Evolutionary conservation across 2,329 filamentous ascomycete genomes (phyloP), one percentile per base, ranked within the genome.

Genomic region (Huntiella savannae): DNA sequence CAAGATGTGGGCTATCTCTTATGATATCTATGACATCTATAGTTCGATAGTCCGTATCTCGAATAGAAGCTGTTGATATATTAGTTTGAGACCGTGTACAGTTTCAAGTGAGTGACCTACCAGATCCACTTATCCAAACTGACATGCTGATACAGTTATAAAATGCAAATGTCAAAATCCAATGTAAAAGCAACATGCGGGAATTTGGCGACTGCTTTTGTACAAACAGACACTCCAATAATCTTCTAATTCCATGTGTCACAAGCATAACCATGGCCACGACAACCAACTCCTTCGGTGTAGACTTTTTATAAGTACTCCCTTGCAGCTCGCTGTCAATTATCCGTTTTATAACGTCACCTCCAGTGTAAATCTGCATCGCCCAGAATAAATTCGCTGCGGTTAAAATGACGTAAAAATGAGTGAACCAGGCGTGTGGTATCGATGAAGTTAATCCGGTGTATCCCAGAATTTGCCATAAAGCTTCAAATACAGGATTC

Each of bases 391-490:
- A 55, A 0, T 83, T 87, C 49, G 74, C 77, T 2, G 65, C 57
- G 4, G 86, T 63, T 3, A 83, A 88, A 33, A 77, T 59, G 45
- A 82, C 57, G 59, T 98, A 96, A 63, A 94, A 96, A 54, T 91
- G 82, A 38, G 70, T 71, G 60, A 96, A 96, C 77, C 83, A 96
- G 51, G 72, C 72, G 62, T 96, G 91, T 16, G 88, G 86, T 33
- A 95, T 79, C 57, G 74, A 73, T 53, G 63, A 62, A 39, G 62
- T 52, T 1, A 63, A 60, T 49, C 52, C 51, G 4, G 49, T 43
- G 39, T 48, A 50, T 36, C 47, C 33, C 5, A 53, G 8, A 8
- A 50, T 39, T n/a, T 28, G 34, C 22, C 33, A 32, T 10, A 49
- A 46, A 15, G 41, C 8, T 5, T 22, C 33, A 3, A 47, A 40